Conservation (phyloP, 106 monocot genomes). For the Hemerocallis citrina region DNA sequence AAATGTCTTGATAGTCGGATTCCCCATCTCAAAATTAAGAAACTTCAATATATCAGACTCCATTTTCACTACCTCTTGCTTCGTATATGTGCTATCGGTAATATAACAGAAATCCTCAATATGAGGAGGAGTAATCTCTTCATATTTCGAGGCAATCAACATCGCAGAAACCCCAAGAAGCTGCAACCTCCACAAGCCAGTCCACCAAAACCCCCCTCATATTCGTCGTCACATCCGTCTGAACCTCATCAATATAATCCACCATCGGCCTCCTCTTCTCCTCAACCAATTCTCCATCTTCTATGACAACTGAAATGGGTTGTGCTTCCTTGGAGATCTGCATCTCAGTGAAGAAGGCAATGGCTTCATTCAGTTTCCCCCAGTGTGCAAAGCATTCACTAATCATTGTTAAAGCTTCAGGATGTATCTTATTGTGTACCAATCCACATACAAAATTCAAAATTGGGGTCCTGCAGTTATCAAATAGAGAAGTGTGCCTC, state of each 20-base stretch:
- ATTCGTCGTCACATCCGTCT: constrained; percentile 66
- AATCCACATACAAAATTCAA: too few species aligned
- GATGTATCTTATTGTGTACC: too few species aligned
- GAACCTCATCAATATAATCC: constrained; percentile 50
- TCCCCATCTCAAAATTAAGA: constrained; percentile 64
- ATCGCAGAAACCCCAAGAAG: constrained; percentile 76
- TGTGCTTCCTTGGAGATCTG: too few species aligned
- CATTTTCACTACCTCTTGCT: constrained; percentile 68
- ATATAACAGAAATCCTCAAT: constrained; percentile 83
- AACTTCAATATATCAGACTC: constrained; percentile 47
- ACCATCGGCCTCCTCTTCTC: constrained; percentile 43
- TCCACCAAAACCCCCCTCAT: constrained; percentile 83
- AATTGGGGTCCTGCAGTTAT: too few species aligned
- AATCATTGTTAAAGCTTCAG: too few species aligned
- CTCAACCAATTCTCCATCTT: too few species aligned
- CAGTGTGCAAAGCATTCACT: too few species aligned
- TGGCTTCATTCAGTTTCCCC: too few species aligned
- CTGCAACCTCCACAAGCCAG: constrained; percentile 92
- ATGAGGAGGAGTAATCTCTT: constrained; percentile 70
- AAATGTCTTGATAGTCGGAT: constrained; percentile 64
- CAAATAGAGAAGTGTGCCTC: too few species aligned
- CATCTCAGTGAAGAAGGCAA: too few species aligned
- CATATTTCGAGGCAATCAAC: constrained; percentile 92
- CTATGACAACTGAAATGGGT: too few species aligned
- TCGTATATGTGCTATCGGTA: constrained; percentile 74